A percentile compares a stretch with the other conserved stretches of the same genome.
phyloP scores from a whole-genome alignment of 345 rosid species.

The Salix exigua region DNA sequence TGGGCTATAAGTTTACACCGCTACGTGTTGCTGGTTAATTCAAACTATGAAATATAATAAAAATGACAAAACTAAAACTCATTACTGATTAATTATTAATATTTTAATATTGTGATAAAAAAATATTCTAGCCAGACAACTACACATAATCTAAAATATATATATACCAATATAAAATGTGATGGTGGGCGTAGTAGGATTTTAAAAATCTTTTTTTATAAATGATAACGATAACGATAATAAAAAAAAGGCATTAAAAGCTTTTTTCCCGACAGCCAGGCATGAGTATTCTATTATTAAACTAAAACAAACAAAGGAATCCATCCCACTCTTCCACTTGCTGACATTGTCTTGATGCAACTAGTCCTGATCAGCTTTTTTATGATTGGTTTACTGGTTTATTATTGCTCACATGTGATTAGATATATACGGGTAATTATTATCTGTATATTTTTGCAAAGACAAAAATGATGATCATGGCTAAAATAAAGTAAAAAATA shows the following conservation, averaged over 20 bases:
- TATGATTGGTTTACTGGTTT: not conserved
- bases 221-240: not conserved
- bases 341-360: not conserved
- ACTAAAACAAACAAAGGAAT: constrained; percentile 1
- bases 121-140: too few relatives aligned
- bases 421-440: not conserved
- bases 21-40: too few relatives aligned
- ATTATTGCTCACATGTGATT: not conserved
- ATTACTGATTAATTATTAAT: too few relatives aligned
- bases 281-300: not conserved
- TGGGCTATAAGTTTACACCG: too few relatives aligned
- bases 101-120: too few relatives aligned
- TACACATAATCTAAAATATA: too few relatives aligned
- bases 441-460: too few relatives aligned
- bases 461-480: too few relatives aligned
- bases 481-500: too few relatives aligned
- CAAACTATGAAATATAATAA: too few relatives aligned
- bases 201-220: not conserved
- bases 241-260: not conserved
- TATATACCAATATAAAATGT: too few relatives aligned
- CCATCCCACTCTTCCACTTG: constrained; percentile 9
- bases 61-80: too few relatives aligned
- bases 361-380: not conserved
- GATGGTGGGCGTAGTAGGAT: not conserved
- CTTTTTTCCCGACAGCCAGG: constrained; percentile 11